These are phyloP conservation scores for Pulveroboletus sp. DNA, from an alignment of 768 basidiomycete genomes.

Conservation along the genomic window DNA sequence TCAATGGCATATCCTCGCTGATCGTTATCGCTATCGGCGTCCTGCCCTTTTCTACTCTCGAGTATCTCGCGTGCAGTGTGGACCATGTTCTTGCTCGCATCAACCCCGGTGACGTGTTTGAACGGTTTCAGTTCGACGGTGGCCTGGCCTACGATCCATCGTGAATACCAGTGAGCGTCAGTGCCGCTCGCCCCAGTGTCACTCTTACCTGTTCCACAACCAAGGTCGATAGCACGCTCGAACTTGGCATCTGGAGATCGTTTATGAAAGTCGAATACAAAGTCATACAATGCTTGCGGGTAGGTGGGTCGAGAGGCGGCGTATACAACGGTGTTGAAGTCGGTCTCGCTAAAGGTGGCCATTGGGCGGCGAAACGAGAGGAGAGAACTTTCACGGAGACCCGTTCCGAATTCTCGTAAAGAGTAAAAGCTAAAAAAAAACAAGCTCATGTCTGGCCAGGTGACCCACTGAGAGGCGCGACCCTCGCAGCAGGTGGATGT, in stretches of 20 bases:
- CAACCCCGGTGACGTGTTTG: slow-evolving; percentile 51
- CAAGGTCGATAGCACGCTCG: slow-evolving; percentile 64
- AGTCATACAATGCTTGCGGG: slow-evolving; percentile 48
- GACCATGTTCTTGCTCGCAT: no score
- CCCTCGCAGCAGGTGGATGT: no score
- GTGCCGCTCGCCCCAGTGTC: background rate
- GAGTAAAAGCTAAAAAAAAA: background rate
- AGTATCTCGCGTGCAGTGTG: no score
- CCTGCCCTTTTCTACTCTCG: no score
- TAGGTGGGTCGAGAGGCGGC: slow-evolving; percentile 33
- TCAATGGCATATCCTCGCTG: slow-evolving; percentile 15
- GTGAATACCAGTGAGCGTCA: no score
- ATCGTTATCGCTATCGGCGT: slow-evolving; percentile 4
- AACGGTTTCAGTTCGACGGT: slow-evolving; percentile 57
- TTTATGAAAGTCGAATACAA: slow-evolving; percentile 54
- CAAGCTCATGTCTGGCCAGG: no score
- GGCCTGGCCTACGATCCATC: slow-evolving; percentile 53
- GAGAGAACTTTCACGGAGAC: no score
- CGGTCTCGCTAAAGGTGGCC: slow-evolving; percentile 66
- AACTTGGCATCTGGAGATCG: slow-evolving; percentile 31
- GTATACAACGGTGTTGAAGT: slow-evolving; percentile 59
- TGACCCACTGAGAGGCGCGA: no score
- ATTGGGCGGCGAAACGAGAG: slow-evolving; percentile 31
- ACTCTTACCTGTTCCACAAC: slow-evolving; percentile 70
- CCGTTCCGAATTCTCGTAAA: no score